A percentile compares a stretch with the other conserved stretches of the same genome.
Conservation (phyloP, 768 basidiomycete genomes). For the Russula sp. region DNA sequence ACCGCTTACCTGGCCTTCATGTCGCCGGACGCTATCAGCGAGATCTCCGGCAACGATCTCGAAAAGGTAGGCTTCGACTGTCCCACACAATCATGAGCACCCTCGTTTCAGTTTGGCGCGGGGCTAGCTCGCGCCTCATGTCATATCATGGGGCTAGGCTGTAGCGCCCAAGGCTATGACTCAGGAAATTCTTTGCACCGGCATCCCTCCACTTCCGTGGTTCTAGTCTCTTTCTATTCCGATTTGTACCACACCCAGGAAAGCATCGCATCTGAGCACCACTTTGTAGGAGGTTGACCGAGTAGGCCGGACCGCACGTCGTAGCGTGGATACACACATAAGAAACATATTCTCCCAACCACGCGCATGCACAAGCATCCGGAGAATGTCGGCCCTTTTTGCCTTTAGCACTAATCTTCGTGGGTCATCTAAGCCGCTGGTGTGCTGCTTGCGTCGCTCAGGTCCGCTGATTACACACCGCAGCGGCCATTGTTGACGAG, state of each 20-base stretch:
- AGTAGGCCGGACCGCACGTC: constrained; percentile 58
- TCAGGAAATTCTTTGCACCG: constrained; percentile 2
- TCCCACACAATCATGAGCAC: constrained; percentile 10
- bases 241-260: not conserved
- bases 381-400: constrained; percentile 65
- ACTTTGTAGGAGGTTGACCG: constrained; percentile 57
- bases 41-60: constrained; percentile 49
- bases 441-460: too few relatives aligned
- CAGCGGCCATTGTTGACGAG: constrained; percentile 47
- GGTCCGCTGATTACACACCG: not conserved
- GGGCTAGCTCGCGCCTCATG: constrained; percentile 12
- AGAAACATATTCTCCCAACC: constrained; percentile 65
- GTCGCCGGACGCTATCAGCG: constrained; percentile 48
- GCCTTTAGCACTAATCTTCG: constrained; percentile 61
- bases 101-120: constrained; percentile 17
- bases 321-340: constrained; percentile 62
- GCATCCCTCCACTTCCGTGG: not conserved
- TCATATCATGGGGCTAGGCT: not conserved
- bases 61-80: constrained; percentile 47
- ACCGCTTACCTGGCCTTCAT: constrained; percentile 60
- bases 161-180: constrained; percentile 5
- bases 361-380: constrained; percentile 55
- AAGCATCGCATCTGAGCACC: not conserved
- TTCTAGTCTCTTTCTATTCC: not conserved
- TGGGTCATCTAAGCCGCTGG: constrained; percentile 31